phyloP scores from a whole-genome alignment of 805 yeast species.

The Candida schatavii region DNA sequence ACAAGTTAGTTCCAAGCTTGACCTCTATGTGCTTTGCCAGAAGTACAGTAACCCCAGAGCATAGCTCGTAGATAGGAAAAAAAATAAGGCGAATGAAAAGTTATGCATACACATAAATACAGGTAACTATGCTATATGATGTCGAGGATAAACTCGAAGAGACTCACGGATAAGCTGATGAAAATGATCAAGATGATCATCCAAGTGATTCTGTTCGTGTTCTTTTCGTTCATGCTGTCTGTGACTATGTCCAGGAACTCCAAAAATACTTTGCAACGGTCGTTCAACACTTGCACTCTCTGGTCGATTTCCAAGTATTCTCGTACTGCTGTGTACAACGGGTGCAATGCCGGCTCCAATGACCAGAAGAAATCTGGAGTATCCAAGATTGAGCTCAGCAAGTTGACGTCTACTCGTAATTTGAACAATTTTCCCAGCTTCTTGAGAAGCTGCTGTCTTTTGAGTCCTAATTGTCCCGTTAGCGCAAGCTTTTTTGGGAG shows the following conservation, averaged over 20 bases:
- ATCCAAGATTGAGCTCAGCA: constrained; percentile 86
- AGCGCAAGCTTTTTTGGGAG: constrained; percentile 87
- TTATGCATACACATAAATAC: too few species aligned
- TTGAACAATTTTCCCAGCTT: constrained; percentile 91
- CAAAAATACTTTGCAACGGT: constrained; percentile 87
- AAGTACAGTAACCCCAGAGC: too few species aligned
- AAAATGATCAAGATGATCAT: constrained; percentile 82
- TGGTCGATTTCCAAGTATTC: constrained; percentile 95
- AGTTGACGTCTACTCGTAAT: constrained; percentile 86
- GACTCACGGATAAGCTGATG: constrained; percentile 72
- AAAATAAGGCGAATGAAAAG: too few species aligned
- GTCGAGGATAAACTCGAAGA: constrained; percentile 64
- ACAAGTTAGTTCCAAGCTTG: too few species aligned
- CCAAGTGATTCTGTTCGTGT: constrained; percentile 88
- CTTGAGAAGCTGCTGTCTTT: constrained; percentile 77
- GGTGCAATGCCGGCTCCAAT: constrained; percentile 89
- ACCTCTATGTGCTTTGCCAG: too few species aligned
- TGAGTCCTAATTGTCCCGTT: constrained; percentile 83
- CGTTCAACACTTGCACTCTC: constrained; percentile 89
- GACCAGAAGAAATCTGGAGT: constrained; percentile 98
- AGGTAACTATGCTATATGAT: constrained; percentile 23
- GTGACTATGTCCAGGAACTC: constrained; percentile 92
- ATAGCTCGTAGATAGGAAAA: too few species aligned
- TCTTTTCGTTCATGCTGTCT: constrained; percentile 90
- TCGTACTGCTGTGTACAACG: constrained; percentile 82